Evolutionary conservation across 2,329 filamentous ascomycete species (phyloP), one percentile per base, ranked within the genome.

Genomic region (Lecanicillium sp.): DNA sequence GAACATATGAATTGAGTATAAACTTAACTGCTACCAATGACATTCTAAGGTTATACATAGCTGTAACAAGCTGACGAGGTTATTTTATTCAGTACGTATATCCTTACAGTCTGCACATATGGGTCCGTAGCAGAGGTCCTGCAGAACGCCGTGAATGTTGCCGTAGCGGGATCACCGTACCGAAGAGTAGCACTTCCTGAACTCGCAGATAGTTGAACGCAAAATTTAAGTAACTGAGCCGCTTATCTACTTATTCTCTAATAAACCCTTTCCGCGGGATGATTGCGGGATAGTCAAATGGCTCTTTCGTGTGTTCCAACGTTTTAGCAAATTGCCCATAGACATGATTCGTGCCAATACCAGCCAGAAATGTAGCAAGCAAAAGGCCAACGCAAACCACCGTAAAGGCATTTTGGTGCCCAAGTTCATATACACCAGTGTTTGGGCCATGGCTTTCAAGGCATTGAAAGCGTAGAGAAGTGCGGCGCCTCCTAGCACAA

Each of bases 201-300:
- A n/a, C n/a, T n/a, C 30, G 4, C 19, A 33, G 17, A 15, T 33
- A 15, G 29, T 30, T 13, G 18, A 19, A n/a, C 17, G 17, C 13
- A 20, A n/a, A 29, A 27, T 29, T 29, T 19, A 12, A 15, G 12
- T 18, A 32, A 39, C 3, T 28, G 15, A 15, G 20, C 28, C 25
- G 17, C 12, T 33, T 13, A 33, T 18, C 14, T 18, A 18, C 30
- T 18, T 33, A 3, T 28, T 17, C 19, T 25, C 19, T 11, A n/a
- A n/a, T n/a, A n/a, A n/a, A n/a, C n/a, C n/a, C n/a, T n/a, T n/a
- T n/a, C n/a, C n/a, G n/a, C n/a, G 37, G 37, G 18, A 34, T 40
- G 7, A 40, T 14, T 13, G 17, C 18, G n/a, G 30, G 30, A 20
- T 40, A 40, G 8, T 29, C 18, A 40, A 40, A 40, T 18, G 25